These are phyloP conservation scores for Bryum argenteum DNA, from an alignment of 225 moss, liverwort and hornwort species.

Conservation along the genomic window DNA sequence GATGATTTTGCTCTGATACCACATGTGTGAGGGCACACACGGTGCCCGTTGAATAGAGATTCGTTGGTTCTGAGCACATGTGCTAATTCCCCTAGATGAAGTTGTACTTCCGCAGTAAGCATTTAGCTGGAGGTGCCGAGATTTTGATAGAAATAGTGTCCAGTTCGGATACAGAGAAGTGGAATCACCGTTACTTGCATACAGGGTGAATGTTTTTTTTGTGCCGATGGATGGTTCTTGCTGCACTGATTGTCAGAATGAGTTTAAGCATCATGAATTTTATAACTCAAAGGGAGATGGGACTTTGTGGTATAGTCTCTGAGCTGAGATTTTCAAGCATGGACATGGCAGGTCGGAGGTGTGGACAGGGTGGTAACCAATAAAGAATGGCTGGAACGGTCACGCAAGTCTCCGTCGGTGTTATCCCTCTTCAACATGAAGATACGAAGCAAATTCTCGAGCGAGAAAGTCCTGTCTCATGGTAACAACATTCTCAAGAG, in stretches of 20 bases:
- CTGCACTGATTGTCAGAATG: not conserved
- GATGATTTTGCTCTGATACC: no score
- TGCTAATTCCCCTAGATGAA: no score
- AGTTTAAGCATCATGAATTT: not conserved
- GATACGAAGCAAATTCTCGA: slow-evolving; percentile 60
- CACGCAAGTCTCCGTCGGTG: slow-evolving; percentile 47
- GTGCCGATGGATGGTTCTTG: slow-evolving; percentile 1
- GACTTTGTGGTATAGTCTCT: slow-evolving; percentile 9
- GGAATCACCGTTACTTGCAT: not conserved
- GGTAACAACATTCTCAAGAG: slow-evolving; percentile 41
- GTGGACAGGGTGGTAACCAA: slow-evolving; percentile 22
- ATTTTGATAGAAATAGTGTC: not conserved
- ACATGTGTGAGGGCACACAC: no score
- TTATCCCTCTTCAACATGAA: slow-evolving; percentile 78
- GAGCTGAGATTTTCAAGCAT: slow-evolving; percentile 12
- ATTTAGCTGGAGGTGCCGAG: not conserved
- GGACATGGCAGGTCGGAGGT: slow-evolving; percentile 44
- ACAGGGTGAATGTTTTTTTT: not conserved
- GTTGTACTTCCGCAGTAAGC: no score
- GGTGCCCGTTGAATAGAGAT: no score
- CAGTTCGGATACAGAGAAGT: not conserved
- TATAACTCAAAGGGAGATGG: not conserved
- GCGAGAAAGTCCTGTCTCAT: slow-evolving; percentile 63
- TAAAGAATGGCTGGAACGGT: slow-evolving; percentile 29
- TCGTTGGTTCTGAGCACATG: no score